Evolutionary conservation across 179 eudicot genomes (phyloP), one percentile per base, ranked within the genome.

Genomic region (Beta corolliflora): DNA sequence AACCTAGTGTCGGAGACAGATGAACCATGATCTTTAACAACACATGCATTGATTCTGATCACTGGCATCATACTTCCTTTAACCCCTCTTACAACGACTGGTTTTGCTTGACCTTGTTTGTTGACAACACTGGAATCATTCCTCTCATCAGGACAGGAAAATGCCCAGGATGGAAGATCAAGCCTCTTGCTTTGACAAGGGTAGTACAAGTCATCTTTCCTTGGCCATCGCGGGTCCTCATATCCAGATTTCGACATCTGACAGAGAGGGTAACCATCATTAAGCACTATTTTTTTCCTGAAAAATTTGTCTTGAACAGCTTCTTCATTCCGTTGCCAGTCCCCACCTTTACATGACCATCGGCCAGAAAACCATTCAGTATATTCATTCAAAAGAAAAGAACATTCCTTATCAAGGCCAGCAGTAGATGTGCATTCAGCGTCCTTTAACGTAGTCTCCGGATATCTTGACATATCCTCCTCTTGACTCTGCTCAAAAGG

Each of bases 301-400:
- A 77, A 86, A 52, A 78, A 79, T 83, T 88, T 87, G 77, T 94
- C 97, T 80, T 84, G 92, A 79, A 84, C 77, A 83, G 88, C 88
- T 68, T 96, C 99, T 48, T 94, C 99, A 77, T 82, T 87, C 83
- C 97, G 89, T 84, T 88, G 92, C 99, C 99, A 96, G 80, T 96
- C 99, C 75, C 98, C 95, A 67, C 99, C 98, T 85, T 91, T 96
- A 88, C 97, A 94, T 52, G 97, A 84, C 98, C 94, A 94, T 73
- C 79, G 87, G 23, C 94, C 88, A 81, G 93, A 89, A 75, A 89
- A 91, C 87, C 90, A 87, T 76, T 83, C 95, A 76, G 77, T 76
- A 83, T 84, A 81, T 60, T 94, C 97, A 64, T 69, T 77, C 63
- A 61, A 85, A 65, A 82, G 78, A 72, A 75, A 81, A 72, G 82